phyloP scores from a whole-genome alignment of 768 basidiomycete genomes.

The Asterophora lycoperdoides region DNA sequence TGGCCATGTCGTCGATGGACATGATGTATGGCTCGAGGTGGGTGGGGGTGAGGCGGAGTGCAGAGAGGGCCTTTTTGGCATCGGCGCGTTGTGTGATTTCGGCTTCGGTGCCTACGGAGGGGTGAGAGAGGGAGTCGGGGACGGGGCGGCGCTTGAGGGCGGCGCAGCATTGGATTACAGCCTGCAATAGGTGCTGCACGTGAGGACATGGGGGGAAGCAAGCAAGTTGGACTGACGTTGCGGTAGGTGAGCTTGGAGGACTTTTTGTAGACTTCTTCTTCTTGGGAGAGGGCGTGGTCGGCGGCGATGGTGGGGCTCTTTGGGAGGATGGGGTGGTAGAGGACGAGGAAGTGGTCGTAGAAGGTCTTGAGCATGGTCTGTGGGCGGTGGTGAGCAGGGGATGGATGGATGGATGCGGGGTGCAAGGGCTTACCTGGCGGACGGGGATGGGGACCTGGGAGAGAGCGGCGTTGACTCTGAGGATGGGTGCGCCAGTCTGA shows the following conservation, averaged over 20 bases:
- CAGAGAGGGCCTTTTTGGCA: slow-evolving; percentile 47
- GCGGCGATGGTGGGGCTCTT: slow-evolving; percentile 58
- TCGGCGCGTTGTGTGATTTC: slow-evolving; percentile 56
- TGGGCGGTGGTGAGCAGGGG: slow-evolving; percentile 10
- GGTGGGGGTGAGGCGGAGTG: slow-evolving; percentile 48
- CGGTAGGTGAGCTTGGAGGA: slow-evolving; percentile 80
- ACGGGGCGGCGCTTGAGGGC: slow-evolving; percentile 45
- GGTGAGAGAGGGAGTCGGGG: slow-evolving; percentile 57
- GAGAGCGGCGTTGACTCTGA: slow-evolving; percentile 60
- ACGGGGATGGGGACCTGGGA: slow-evolving; percentile 72
- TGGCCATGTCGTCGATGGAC: slow-evolving; percentile 48
- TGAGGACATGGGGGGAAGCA: slow-evolving; percentile 5
- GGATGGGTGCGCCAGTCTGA: slow-evolving; percentile 55
- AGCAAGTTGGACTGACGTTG: slow-evolving; percentile 47
- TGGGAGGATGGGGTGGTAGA: slow-evolving; percentile 58
- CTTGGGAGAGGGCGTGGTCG: slow-evolving; percentile 79
- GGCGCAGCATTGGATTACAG: slow-evolving; percentile 47
- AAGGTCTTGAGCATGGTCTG: slow-evolving; percentile 73
- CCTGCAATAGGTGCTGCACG: slow-evolving; percentile 32
- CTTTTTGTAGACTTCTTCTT: slow-evolving; percentile 72
- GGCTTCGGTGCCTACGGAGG: slow-evolving; percentile 74
- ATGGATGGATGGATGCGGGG: neutral
- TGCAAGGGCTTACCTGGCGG: too few relatives aligned
- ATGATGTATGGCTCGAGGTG: slow-evolving; percentile 59
- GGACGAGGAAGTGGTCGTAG: slow-evolving; percentile 64